Evolutionary conservation across 306 rosid species (phyloP).

Genomic region (Quercus engelmannii): DNA sequence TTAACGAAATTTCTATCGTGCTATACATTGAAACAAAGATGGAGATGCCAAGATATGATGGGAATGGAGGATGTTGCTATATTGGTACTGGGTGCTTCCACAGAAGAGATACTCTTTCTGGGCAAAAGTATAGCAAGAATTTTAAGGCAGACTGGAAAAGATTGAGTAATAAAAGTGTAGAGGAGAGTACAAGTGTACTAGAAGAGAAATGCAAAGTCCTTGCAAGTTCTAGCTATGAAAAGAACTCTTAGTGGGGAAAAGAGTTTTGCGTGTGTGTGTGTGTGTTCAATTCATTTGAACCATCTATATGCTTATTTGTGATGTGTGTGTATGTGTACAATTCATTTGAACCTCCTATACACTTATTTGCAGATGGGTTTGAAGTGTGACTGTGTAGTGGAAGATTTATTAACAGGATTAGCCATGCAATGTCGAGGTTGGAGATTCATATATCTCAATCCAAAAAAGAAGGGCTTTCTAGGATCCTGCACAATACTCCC

Average conservation of each 20-base stretch:
- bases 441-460: slow-evolving; percentile 6
- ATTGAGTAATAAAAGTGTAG: neutral
- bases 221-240: neutral
- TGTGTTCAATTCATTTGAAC: too few relatives aligned
- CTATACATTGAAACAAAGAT: neutral
- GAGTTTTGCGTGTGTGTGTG: neutral
- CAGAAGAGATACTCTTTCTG: neutral
- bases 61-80: neutral
- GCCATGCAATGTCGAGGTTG: slow-evolving; percentile 20
- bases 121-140: neutral
- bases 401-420: slow-evolving; percentile 7
- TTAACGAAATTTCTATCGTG: neutral
- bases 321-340: too few relatives aligned
- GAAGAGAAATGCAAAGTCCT: neutral
- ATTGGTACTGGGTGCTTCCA: neutral
- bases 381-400: slow-evolving; percentile 19
- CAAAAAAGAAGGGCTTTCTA: slow-evolving; percentile 1
- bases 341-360: neutral
- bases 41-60: neutral
- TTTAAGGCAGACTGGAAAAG: neutral
- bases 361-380: slow-evolving; percentile 10
- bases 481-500: neutral
- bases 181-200: neutral
- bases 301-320: too few relatives aligned
- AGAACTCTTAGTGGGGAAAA: neutral